A percentile compares a stretch with the other conserved stretches of the same genome.
phyloP scores from a whole-genome alignment of 768 basidiomycete genomes.

The Hygrocybe coccinea region DNA sequence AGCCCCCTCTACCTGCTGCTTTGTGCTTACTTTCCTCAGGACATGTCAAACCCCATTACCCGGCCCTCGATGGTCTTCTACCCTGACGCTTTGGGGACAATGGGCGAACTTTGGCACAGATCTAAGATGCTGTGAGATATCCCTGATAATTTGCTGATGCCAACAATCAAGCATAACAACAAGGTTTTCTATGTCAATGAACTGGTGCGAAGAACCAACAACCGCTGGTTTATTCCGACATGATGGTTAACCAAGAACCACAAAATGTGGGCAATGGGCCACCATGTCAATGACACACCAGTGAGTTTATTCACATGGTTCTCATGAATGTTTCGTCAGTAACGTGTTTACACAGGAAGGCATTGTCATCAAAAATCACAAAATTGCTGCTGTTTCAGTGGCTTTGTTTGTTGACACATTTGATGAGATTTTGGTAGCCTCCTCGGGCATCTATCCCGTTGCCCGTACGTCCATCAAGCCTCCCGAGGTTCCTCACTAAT shows the following conservation, averaged over 20 bases:
- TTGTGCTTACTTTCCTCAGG: slow-evolving; percentile 12
- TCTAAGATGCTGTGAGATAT: slow-evolving; percentile 27
- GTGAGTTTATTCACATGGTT: not conserved
- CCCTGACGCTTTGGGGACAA: slow-evolving; percentile 20
- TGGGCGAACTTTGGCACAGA: slow-evolving; percentile 24
- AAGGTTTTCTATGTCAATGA: not conserved
- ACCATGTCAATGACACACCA: not conserved
- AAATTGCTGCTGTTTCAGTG: not conserved
- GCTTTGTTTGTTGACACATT: not conserved
- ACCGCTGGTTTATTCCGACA: not conserved
- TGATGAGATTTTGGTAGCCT: not conserved
- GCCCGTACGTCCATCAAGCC: not conserved
- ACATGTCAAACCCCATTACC: slow-evolving; percentile 22
- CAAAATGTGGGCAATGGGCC: not conserved
- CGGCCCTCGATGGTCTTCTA: slow-evolving; percentile 22
- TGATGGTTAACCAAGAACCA: not conserved
- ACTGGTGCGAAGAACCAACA: not conserved
- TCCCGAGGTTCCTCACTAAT: not conserved
- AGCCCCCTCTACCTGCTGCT: not conserved
- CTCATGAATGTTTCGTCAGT: not conserved
- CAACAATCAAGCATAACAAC: slow-evolving; percentile 13
- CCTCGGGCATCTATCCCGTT: not conserved
- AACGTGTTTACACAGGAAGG: not conserved
- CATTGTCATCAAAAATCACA: not conserved
- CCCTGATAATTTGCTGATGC: slow-evolving; percentile 21